These are phyloP conservation scores for Cercospora sp. DNA, from an alignment of 2,329 filamentous ascomycete species.

Conservation along the genomic window DNA sequence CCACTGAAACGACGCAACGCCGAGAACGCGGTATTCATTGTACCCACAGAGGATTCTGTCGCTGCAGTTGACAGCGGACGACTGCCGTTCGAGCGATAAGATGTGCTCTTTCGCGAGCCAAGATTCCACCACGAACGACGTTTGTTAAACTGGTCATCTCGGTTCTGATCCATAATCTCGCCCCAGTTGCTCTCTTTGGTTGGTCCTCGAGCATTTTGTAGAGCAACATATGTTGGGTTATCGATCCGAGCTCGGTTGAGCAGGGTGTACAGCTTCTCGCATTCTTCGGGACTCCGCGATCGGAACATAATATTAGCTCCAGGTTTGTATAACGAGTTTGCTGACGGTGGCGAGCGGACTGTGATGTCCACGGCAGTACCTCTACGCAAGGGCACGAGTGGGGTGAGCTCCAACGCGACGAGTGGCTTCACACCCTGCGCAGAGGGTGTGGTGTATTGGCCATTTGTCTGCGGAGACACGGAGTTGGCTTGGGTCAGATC, in stretches of 20 bases:
- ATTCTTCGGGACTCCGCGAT: conserved; percentile 72
- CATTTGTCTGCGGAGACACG: conserved; percentile 42
- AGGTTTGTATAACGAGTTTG: conserved; percentile 68
- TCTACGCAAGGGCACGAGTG: conserved; percentile 82
- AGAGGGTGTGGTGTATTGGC: conserved; percentile 44
- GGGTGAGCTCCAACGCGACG: conserved; percentile 80
- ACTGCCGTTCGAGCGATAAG: conserved; percentile 57
- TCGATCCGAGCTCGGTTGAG: conserved; percentile 89
- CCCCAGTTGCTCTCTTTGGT: conserved; percentile 50
- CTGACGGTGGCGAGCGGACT: conserved; percentile 80
- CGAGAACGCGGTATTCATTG: conserved; percentile 75
- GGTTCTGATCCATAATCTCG: conserved; percentile 50
- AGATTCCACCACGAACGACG: conserved; percentile 53
- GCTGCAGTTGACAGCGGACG: conserved; percentile 58
- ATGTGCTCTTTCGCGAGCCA: conserved; percentile 56
- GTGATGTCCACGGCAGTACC: conserved; percentile 93
- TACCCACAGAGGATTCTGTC: conserved; percentile 74
- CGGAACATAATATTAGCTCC: conserved; percentile 87
- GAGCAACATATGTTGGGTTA: conserved; percentile 82
- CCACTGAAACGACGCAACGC: conserved; percentile 71
- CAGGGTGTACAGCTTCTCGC: conserved; percentile 76
- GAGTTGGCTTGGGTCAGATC: conserved; percentile 54
- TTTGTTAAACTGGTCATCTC: conserved; percentile 16
- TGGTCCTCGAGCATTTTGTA: conserved; percentile 70
- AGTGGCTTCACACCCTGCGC: conserved; percentile 51